A percentile compares a stretch with the other conserved stretches of the same genome.
Evolutionary conservation across 2,329 filamentous ascomycete species (phyloP).

Genomic region (Aschersonia sp.): DNA sequence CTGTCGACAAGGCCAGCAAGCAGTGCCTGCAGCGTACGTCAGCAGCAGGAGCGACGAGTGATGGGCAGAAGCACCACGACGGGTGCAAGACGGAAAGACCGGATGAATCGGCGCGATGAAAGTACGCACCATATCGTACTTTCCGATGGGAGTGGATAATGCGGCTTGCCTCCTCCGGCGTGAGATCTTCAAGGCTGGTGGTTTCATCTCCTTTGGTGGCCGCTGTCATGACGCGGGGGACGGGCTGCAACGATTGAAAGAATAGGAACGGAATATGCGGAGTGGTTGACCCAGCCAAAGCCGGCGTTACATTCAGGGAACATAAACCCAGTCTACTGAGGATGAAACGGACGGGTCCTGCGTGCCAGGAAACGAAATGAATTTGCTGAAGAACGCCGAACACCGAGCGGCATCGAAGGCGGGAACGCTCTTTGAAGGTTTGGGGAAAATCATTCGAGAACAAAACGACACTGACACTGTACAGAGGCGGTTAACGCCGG

Average conservation of each 20-base stretch:
- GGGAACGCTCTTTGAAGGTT: not conserved
- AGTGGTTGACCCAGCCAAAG: not conserved
- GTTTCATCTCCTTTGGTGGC: conserved; percentile 28
- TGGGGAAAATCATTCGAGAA: not conserved
- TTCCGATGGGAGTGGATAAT: conserved; percentile 58
- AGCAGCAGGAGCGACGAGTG: not conserved
- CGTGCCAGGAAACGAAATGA: not conserved
- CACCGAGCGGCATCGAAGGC: not conserved
- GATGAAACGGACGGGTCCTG: not conserved
- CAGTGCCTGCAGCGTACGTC: conserved; percentile 32
- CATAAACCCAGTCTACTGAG: not conserved
- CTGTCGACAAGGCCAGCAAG: conserved; percentile 54
- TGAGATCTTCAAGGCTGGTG: conserved; percentile 39
- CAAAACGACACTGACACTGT: not conserved
- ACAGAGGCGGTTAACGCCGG: not conserved
- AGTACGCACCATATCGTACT: conserved; percentile 48
- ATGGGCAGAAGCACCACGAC: too few species aligned
- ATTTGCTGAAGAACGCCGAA: not conserved
- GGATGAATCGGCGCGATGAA: not conserved
- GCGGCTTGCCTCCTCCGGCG: conserved; percentile 50
- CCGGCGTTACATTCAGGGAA: not conserved
- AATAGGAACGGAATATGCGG: not conserved
- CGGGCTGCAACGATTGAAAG: not conserved
- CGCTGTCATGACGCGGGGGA: conserved; percentile 23
- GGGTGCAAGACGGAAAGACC: too few species aligned